Percentiles rank a stretch among this genome's conserved stretches.
Evolutionary conservation across 371 early-diverging fungal species (phyloP).

Genomic region (Mucor saturninus): DNA sequence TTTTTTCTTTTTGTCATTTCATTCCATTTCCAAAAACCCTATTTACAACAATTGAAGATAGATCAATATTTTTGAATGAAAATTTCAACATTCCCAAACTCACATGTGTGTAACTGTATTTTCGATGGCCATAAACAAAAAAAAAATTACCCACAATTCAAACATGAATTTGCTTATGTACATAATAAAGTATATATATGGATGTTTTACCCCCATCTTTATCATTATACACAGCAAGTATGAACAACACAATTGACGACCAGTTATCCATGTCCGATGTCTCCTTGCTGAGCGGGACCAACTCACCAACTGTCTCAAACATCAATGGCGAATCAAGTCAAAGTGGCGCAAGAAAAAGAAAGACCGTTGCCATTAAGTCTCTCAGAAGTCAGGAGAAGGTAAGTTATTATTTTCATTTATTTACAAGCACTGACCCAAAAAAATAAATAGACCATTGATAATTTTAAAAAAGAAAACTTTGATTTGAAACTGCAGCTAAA

Average conservation of each 20-base stretch:
- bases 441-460: slow-evolving; percentile 64
- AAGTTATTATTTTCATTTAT: slow-evolving; percentile 4
- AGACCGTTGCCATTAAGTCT: slow-evolving; percentile 35
- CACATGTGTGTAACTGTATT: too few relatives aligned
- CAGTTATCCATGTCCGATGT: slow-evolving; percentile 36
- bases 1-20: too few relatives aligned
- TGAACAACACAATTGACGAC: slow-evolving; percentile 2
- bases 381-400: slow-evolving; percentile 72
- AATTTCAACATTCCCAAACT: too few relatives aligned
- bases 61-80: too few relatives aligned
- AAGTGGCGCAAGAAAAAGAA: not conserved
- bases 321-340: not conserved
- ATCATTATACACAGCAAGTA: not conserved
- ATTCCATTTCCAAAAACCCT: too few relatives aligned
- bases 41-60: too few relatives aligned
- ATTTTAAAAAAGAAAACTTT: slow-evolving; percentile 72
- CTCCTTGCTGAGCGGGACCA: slow-evolving; percentile 31
- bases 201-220: too few relatives aligned
- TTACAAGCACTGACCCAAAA: not conserved
- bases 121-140: too few relatives aligned
- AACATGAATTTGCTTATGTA: too few relatives aligned
- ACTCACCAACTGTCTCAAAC: slow-evolving; percentile 10
- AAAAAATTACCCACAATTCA: too few relatives aligned
- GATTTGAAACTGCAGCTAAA: slow-evolving; percentile 71
- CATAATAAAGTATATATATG: too few relatives aligned